Conservation (phyloP, 768 basidiomycete species). For the Tremella fuciformis region DNA sequence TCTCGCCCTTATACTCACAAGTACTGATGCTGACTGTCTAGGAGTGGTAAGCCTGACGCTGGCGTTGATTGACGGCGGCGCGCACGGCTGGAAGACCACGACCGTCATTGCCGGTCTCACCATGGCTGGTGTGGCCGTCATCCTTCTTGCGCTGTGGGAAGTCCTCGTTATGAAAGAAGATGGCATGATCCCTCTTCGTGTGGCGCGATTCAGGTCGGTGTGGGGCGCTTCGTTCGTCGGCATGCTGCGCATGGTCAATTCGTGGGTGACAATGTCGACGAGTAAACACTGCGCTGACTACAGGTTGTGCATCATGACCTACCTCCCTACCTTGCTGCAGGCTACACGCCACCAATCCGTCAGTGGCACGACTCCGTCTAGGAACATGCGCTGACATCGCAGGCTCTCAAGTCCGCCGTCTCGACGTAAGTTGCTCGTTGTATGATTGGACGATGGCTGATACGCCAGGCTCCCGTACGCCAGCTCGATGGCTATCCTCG, state of each 20-base stretch:
- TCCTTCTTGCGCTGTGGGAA: constrained; percentile 13
- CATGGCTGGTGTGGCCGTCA: constrained; percentile 13
- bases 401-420: constrained; percentile 13
- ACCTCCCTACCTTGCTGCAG: constrained; percentile 15
- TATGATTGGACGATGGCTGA: background rate
- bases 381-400: background rate
- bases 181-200: constrained; percentile 13
- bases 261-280: constrained; percentile 4
- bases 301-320: constrained; percentile 11
- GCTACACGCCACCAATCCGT: constrained; percentile 15
- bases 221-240: constrained; percentile 9
- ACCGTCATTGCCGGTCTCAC: constrained; percentile 16
- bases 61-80: constrained; percentile 9
- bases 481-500: constrained; percentile 13
- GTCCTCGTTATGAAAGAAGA: constrained; percentile 17
- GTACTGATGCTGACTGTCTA: background rate
- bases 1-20: background rate
- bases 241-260: constrained; percentile 9
- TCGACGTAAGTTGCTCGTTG: constrained; percentile 6
- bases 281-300: background rate
- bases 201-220: constrained; percentile 10
- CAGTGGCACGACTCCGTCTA: background rate
- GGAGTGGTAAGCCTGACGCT: constrained; percentile 13
- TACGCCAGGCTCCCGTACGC: constrained; percentile 12
- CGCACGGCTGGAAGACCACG: constrained; percentile 9